These are phyloP conservation scores for Bruguiera parviflora DNA, from an alignment of 345 rosid genomes.

Conservation along the genomic window DNA sequence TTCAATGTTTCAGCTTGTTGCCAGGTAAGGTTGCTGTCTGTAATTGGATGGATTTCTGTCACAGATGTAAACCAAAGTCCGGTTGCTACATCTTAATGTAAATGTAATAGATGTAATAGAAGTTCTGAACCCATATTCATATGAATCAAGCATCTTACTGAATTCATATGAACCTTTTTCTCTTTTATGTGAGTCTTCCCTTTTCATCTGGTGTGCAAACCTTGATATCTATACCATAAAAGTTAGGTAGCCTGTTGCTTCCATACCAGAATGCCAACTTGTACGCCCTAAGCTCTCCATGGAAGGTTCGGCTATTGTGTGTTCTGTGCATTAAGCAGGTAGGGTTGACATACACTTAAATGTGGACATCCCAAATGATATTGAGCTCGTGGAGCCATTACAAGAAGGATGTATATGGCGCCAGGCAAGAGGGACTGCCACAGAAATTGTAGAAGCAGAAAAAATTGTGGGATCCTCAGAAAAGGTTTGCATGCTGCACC, in stretches of 20 bases:
- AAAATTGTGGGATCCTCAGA: conserved; percentile 44
- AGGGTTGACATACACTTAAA: conserved; percentile 54
- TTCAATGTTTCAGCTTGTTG: conserved; percentile 51
- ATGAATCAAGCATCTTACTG: too few species aligned
- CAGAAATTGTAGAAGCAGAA: conserved; percentile 40
- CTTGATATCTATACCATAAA: background rate
- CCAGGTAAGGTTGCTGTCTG: conserved; percentile 54
- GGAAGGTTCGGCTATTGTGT: background rate
- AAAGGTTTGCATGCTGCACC: conserved; percentile 40
- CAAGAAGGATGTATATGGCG: conserved; percentile 79
- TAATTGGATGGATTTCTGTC: conserved; percentile 5
- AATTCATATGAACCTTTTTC: too few species aligned
- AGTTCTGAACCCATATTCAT: too few species aligned
- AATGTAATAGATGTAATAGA: background rate
- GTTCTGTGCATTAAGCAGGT: conserved; percentile 45
- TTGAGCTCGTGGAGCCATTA: conserved; percentile 71
- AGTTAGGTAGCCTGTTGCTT: background rate
- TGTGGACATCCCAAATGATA: conserved; percentile 58
- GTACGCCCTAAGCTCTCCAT: background rate
- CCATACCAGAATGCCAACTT: background rate
- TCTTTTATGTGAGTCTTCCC: background rate
- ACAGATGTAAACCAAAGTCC: background rate
- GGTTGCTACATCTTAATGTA: conserved; percentile 1
- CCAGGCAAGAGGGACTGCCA: conserved; percentile 80
- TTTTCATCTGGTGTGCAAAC: background rate